Evolutionary conservation across 345 rosid genomes (phyloP), one percentile per base, ranked within the genome.

Genomic region (Aurinia saxatilis): DNA sequence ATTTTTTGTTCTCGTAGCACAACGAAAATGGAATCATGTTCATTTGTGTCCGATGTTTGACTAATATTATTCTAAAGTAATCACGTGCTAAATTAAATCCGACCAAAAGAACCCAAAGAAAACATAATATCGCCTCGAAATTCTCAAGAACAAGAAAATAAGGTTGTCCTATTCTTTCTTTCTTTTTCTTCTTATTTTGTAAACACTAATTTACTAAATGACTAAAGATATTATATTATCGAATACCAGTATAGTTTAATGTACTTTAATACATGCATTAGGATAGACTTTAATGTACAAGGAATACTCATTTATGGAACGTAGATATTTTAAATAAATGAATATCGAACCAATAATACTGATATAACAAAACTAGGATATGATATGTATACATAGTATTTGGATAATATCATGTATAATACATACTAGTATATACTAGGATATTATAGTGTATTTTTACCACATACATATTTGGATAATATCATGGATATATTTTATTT

Each of bases 211-310:
- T 5, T n/a, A n/a, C n/a, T n/a, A n/a, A n/a, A n/a, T n/a, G n/a
- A n/a, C n/a, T n/a, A n/a, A n/a, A n/a, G n/a, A n/a, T n/a, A n/a
- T n/a, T n/a, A 59, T 30, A 36, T 48, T 16, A 61, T n/a, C 6
- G 47, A 61, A 38, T 48, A 27, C 30, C 5, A 9, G 35, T 48
- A 35, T 35, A n/a, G 33, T 33, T 46, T 13, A n/a, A n/a, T 29
- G 9, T 8, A 5, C 8, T 33, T 33, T 8, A 25, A 27, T 47
- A 21, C 65, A 67, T 50, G 65, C 66, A 41, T 11, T 41, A 27
- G 53, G 60, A 59, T 68, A 50, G 47, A 51, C 40, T 23, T 23
- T n/a, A n/a, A n/a, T n/a, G n/a, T n/a, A n/a, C n/a, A n/a, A n/a
- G n/a, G n/a, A n/a, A n/a, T n/a, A n/a, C 53, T 38, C 67, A 41